phyloP scores from a whole-genome alignment of 768 basidiomycete genomes.

The Amanita inopinata region DNA sequence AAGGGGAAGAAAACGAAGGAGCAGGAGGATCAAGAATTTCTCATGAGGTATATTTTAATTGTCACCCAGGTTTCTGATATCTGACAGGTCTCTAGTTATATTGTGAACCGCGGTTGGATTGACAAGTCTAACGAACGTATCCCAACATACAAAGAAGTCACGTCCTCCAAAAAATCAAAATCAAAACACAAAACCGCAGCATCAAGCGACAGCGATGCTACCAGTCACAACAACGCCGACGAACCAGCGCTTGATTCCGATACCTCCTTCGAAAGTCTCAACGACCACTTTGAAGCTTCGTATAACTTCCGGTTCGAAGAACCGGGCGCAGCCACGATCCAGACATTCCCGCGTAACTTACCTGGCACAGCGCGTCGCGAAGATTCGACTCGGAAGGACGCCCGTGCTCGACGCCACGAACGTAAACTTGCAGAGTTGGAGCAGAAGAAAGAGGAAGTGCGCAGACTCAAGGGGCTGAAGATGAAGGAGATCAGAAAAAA shows the following conservation, averaged over 20 bases:
- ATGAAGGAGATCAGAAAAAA: constrained; percentile 71
- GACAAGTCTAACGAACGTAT: constrained; percentile 65
- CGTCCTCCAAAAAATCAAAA: constrained; percentile 27
- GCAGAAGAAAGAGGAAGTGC: constrained; percentile 72
- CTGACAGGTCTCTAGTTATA: constrained; percentile 52
- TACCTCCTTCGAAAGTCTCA: constrained; percentile 71
- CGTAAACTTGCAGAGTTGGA: constrained; percentile 72
- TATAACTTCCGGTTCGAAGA: constrained; percentile 99
- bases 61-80: neutral
- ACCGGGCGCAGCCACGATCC: constrained; percentile 47
- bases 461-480: constrained; percentile 75
- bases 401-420: constrained; percentile 67
- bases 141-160: constrained; percentile 82
- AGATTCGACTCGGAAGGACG: constrained; percentile 74
- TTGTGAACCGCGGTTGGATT: constrained; percentile 96
- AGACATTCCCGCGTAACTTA: constrained; percentile 69
- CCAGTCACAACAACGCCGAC: constrained; percentile 32
- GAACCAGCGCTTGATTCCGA: constrained; percentile 29
- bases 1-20: constrained; percentile 33
- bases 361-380: constrained; percentile 55
- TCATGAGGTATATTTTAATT: constrained; percentile 56
- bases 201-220: constrained; percentile 13
- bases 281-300: constrained; percentile 87
- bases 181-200: constrained; percentile 16
- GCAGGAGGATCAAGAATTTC: constrained; percentile 75